These are phyloP conservation scores for Acacia melanoxylon DNA, from an alignment of 306 rosid species.

Conservation along the genomic window DNA sequence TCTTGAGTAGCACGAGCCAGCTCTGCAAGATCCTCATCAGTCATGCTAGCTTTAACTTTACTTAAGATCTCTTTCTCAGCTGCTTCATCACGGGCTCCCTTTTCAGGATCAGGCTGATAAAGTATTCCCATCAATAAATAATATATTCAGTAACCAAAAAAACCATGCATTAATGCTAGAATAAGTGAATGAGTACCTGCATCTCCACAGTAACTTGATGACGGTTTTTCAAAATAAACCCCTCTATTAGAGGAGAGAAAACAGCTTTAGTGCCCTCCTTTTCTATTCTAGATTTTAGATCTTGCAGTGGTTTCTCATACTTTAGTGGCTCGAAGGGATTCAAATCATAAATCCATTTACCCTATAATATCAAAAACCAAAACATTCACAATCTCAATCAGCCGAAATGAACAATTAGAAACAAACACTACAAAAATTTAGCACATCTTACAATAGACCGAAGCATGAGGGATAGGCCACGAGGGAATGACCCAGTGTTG, in stretches of 20 bases:
- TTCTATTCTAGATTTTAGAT: constrained; percentile 81
- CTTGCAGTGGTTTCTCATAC: constrained; percentile 89
- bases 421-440: constrained; percentile 23
- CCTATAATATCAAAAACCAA: constrained; percentile 49
- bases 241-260: constrained; percentile 89
- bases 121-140: constrained; percentile 18
- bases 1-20: constrained; percentile 83
- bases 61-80: constrained; percentile 71
- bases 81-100: constrained; percentile 85
- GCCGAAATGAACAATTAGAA: constrained; percentile 4
- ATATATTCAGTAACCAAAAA: not conserved
- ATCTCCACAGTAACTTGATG: constrained; percentile 89
- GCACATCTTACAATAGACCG: constrained; percentile 79
- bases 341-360: constrained; percentile 98
- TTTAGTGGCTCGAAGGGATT: constrained; percentile 94
- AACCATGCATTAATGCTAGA: not conserved
- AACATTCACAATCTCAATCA: constrained; percentile 22
- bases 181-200: constrained; percentile 64
- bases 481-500: constrained; percentile 94
- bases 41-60: constrained; percentile 80
- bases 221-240: constrained; percentile 79
- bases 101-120: constrained; percentile 91
- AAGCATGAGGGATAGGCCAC: constrained; percentile 94
- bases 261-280: constrained; percentile 86
- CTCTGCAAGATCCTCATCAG: constrained; percentile 87